Evolutionary conservation across 2,329 filamentous ascomycete species (phyloP), one percentile per base, ranked within the genome.

Genomic region (Sporothrix brasiliensis): DNA sequence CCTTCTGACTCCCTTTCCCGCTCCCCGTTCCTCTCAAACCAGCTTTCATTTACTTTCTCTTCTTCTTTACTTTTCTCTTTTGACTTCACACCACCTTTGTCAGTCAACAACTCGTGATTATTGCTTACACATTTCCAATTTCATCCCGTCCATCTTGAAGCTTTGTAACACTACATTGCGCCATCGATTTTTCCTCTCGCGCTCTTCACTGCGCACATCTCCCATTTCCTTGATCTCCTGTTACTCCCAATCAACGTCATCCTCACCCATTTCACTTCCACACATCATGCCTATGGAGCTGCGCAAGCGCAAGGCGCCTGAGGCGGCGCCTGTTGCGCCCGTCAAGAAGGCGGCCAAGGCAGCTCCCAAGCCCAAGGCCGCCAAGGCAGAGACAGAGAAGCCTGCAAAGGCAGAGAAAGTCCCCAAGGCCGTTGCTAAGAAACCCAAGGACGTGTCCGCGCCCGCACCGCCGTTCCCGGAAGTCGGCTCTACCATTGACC

Each of bases 291-390:
- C 86, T 73, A 82, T 85, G 75, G 85, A 85, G 76, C 81, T 89
- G 56, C 84, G 87, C 80, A 88, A 89, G 81, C 86, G 87, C 81
- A 88, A 88, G 79, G 85, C 86, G 74, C 83, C 83, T 68, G 81
- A 44, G 69, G 72, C 44, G 63, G 63, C 54, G 58, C 69, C 30
- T 52, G 7, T 71, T n/a, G 61, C 72, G 47, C 54, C 71, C 41
- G 68, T 60, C 27, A 72, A 72, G 39, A 72, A 74, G 56, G 67
- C 73, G 14, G 53, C 70, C 11, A 71, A 65, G 58, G 56, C 69
- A 34, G 76, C 78, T 34, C 34, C 34, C 70, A 76, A 78, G 9
- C 73, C 77, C 76, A 75, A 73, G 74, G 44, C 63, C 49, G 41
- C 14, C 3, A 72, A 72, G 47, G 75, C 72, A 27, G 76, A 72